Evolutionary conservation across 2,329 filamentous ascomycete genomes (phyloP).

Genomic region (Arthrinium puccinioides): DNA sequence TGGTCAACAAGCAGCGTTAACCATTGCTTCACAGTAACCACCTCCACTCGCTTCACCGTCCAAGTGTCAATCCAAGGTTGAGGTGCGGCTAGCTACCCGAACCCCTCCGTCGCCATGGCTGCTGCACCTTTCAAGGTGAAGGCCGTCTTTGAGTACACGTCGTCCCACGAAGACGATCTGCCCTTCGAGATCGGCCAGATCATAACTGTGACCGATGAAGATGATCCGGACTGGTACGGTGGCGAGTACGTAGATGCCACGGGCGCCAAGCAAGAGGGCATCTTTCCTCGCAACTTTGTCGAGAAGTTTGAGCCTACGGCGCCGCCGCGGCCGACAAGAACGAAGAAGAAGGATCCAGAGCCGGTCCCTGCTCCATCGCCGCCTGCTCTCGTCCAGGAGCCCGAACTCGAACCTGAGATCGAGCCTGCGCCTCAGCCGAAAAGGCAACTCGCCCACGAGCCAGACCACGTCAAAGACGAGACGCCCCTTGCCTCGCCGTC

Average conservation of each 20-base stretch:
- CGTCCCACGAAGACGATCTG: constrained; percentile 90
- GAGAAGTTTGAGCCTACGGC: constrained; percentile 90
- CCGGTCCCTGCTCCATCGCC: constrained; percentile 22
- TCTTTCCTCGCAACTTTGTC: constrained; percentile 96
- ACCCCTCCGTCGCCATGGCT: constrained; percentile 55
- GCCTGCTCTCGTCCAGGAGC: constrained; percentile 27
- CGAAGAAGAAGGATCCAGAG: constrained; percentile 59
- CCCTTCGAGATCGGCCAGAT: constrained; percentile 79
- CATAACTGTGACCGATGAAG: constrained; percentile 87
- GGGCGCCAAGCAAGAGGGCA: constrained; percentile 71
- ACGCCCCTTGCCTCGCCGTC: constrained; percentile 18
- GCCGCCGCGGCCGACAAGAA: constrained; percentile 75
- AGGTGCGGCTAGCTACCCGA: constrained; percentile 13
- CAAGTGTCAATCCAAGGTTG: no score
- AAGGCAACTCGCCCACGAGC: constrained; percentile 16
- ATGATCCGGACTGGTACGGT: constrained; percentile 89
- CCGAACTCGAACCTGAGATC: constrained; percentile 25
- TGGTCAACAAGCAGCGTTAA: no score
- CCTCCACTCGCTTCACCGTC: no score
- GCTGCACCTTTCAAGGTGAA: constrained; percentile 81
- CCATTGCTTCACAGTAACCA: no score
- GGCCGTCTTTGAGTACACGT: constrained; percentile 90
- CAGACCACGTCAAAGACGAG: constrained; percentile 22
- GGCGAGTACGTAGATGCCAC: constrained; percentile 76
- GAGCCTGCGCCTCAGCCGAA: constrained; percentile 27